phyloP scores from a whole-genome alignment of 2,329 filamentous ascomycete species.

The Diaporthe longicolla region DNA sequence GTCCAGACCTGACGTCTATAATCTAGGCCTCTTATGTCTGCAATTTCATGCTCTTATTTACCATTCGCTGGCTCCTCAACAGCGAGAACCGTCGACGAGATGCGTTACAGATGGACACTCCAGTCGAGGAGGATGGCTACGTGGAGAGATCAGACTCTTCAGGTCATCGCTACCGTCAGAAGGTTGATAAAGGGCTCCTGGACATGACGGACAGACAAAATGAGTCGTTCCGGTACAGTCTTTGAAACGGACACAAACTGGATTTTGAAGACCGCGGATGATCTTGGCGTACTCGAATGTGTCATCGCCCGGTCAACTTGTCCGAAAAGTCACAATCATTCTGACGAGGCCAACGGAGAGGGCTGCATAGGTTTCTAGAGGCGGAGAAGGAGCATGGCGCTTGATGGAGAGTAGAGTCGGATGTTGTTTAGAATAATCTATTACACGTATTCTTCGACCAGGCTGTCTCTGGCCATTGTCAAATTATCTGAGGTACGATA shows the following conservation, averaged over 20 bases:
- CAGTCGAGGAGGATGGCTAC: neutral
- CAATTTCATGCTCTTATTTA: neutral
- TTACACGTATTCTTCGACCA: no score
- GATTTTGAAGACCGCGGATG: neutral
- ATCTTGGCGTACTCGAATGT: neutral
- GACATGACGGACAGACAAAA: constrained; percentile 28
- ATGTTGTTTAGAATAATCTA: neutral
- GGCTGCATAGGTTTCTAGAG: neutral
- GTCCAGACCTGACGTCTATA: neutral
- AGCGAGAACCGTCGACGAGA: constrained; percentile 15
- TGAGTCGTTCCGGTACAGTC: constrained; percentile 16
- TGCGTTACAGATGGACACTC: neutral
- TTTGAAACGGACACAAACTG: neutral
- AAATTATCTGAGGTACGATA: no score
- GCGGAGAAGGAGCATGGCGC: neutral
- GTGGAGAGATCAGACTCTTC: constrained; percentile 14
- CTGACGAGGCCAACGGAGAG: no score
- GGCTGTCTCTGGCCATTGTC: no score
- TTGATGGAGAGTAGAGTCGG: neutral
- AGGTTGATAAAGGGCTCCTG: constrained; percentile 17
- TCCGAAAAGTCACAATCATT: neutral
- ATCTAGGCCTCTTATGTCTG: constrained; percentile 9
- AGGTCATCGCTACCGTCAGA: neutral
- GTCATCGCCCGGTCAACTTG: neutral
- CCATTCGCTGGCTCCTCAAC: constrained; percentile 1